Evolutionary conservation across 2,329 filamentous ascomycete genomes (phyloP), one percentile per base, ranked within the genome.

Genomic region (Talaromyces sp.): DNA sequence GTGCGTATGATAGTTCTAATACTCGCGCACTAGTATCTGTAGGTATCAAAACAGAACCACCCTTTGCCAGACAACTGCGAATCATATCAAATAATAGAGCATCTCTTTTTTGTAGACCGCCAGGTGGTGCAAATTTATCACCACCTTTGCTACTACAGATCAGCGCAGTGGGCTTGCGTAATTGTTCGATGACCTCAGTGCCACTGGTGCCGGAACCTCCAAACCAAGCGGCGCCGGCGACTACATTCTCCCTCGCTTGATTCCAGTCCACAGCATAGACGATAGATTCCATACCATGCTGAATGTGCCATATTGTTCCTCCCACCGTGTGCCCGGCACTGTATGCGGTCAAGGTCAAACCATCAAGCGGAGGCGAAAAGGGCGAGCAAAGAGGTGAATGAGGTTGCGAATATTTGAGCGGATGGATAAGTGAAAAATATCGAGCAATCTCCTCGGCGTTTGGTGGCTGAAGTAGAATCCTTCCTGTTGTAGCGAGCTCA

Each of bases 201-300:
- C 91, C 89, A 40, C 89, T 89, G 0, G 84, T 85, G 31, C 87
- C 89, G 21, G 87, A 86, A 5, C 90, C 89, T 46, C 90, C 91
- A 41, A 99, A 81, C 91, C 94, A 97, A 25, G 93, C 91, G 21
- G 94, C 94, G 62, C 93, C 93, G 0, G 93, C 87, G 60, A 96
- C 86, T 15, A 97, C 91, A 74, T 96, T 96, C 71, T 99, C 94
- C 65, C 91, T 85, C n/a, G 89, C 91, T 74, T 97, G 92, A 66
- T 97, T 97, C 94, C 94, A 99, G 69, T 97, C 93, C 17, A 97
- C 90, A 0, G 94, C 93, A 67, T 99, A 97, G 1, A 99, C 92
- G 41, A 99, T 93, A 0, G 92, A 97, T 72, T 99, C 94, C 69
- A 97, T 82, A 0, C 92, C 91, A 77, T 97, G 91, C 68, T 97